Conservation (phyloP, 441 rosid species). For the Erodium moschatum region DNA sequence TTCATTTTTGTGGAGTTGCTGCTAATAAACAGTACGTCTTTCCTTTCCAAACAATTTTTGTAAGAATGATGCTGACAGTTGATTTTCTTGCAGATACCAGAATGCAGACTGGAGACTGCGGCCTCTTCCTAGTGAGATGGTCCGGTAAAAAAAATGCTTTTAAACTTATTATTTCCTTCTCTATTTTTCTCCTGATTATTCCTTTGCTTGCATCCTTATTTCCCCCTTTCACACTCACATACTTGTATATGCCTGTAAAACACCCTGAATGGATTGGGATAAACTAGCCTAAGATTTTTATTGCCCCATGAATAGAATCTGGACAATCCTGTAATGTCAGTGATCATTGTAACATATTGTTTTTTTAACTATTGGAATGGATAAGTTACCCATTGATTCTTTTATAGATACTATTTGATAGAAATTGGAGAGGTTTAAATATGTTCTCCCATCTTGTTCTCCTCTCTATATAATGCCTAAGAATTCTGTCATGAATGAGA, state of each 20-base stretch:
- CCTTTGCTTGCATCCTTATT: neutral
- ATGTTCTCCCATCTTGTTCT: too few relatives aligned
- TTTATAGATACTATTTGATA: neutral
- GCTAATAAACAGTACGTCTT: conserved; percentile 65
- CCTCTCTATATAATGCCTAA: too few relatives aligned
- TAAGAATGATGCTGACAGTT: neutral
- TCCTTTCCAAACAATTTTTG: neutral
- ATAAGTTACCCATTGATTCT: neutral
- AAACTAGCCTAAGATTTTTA: neutral
- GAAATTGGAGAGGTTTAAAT: too few relatives aligned
- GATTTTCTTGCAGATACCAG: conserved; percentile 7
- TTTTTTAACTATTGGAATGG: neutral
- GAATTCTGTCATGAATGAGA: too few relatives aligned
- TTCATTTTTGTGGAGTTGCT: conserved; percentile 63
- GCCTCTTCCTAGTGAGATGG: conserved; percentile 1
- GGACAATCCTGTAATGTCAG: neutral
- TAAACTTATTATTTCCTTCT: neutral
- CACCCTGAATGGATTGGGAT: too few relatives aligned
- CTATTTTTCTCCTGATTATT: neutral
- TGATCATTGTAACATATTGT: neutral
- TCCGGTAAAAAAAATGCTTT: neutral
- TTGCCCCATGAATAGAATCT: neutral
- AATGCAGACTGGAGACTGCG: conserved; percentile 10
- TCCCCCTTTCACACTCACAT: neutral
- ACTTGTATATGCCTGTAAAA: neutral